Evolutionary conservation across 208 protist species (phyloP).

Genomic region (Novymonas esmeraldas): DNA sequence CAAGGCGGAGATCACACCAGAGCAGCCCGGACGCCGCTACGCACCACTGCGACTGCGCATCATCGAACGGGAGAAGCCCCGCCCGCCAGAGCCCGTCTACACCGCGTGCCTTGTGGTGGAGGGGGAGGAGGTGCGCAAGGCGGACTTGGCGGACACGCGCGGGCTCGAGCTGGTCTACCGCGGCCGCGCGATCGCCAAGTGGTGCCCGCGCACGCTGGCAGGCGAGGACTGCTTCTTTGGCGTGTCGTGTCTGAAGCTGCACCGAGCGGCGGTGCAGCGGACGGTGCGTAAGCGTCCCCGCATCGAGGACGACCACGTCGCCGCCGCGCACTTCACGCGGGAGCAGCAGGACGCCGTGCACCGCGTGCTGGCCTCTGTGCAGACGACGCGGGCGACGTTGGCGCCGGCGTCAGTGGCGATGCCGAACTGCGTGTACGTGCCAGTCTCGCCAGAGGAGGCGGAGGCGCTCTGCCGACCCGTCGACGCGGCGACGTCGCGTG

Average conservation of each 20-base stretch:
- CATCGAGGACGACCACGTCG: constrained; percentile 32
- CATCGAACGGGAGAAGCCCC: constrained; percentile 69
- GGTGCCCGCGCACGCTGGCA: constrained; percentile 71
- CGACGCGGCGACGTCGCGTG: background rate
- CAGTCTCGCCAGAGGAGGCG: constrained; percentile 35
- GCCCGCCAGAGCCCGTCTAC: constrained; percentile 79
- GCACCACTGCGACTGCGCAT: constrained; percentile 72
- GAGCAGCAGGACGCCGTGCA: constrained; percentile 45
- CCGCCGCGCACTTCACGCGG: constrained; percentile 20
- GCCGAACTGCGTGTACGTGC: constrained; percentile 33
- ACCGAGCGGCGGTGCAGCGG: constrained; percentile 54
- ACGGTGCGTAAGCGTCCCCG: constrained; percentile 78
- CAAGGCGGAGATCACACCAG: constrained; percentile 58
- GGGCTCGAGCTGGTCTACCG: constrained; percentile 83
- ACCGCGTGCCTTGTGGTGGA: constrained; percentile 68
- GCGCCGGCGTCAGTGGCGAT: constrained; percentile 20
- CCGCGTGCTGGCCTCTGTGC: constrained; percentile 25
- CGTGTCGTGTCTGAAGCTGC: constrained; percentile 66
- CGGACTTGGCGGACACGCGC: constrained; percentile 59
- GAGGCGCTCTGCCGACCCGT: background rate
- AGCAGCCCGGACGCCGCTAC: constrained; percentile 35
- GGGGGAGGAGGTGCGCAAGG: constrained; percentile 67
- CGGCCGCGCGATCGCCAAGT: constrained; percentile 58
- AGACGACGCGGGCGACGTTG: constrained; percentile 23
- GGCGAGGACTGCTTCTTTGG: constrained; percentile 79